Conservation (phyloP, 257 asterid genomes). For the Jasminum sambac region DNA sequence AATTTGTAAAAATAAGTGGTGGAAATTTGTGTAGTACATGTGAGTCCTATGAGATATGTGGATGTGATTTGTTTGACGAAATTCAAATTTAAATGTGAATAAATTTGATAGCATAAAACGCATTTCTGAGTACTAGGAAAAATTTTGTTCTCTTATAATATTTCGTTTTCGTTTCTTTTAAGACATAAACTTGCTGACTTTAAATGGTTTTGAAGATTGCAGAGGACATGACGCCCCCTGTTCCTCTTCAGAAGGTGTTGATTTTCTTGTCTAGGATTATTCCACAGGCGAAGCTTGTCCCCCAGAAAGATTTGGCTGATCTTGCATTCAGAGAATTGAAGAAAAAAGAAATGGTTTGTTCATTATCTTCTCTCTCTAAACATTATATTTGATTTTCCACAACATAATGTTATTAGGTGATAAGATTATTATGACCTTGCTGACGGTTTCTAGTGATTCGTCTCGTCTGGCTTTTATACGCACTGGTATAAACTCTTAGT, state of each 20-base stretch:
- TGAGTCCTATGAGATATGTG: too few relatives aligned
- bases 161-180: not conserved
- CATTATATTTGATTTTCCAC: not conserved
- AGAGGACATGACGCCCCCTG: constrained; percentile 86
- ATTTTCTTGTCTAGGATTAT: constrained; percentile 61
- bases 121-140: too few relatives aligned
- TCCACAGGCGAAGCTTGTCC: constrained; percentile 94
- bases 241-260: constrained; percentile 69
- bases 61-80: too few relatives aligned
- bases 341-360: constrained; percentile 65
- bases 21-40: too few relatives aligned
- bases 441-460: not conserved
- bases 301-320: constrained; percentile 81
- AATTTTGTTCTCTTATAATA: not conserved
- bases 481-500: not conserved
- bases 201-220: constrained; percentile 56
- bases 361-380: constrained; percentile 14
- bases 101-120: too few relatives aligned
- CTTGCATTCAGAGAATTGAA: constrained; percentile 74
- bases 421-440: not conserved
- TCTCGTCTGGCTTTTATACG: not conserved
- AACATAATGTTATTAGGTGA: not conserved
- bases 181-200: constrained; percentile 23
- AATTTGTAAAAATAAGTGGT: too few relatives aligned
- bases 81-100: too few relatives aligned